Evolutionary conservation across 2,329 filamentous ascomycete genomes (phyloP), one percentile per base, ranked within the genome.

Genomic region (Claviceps sp.): DNA sequence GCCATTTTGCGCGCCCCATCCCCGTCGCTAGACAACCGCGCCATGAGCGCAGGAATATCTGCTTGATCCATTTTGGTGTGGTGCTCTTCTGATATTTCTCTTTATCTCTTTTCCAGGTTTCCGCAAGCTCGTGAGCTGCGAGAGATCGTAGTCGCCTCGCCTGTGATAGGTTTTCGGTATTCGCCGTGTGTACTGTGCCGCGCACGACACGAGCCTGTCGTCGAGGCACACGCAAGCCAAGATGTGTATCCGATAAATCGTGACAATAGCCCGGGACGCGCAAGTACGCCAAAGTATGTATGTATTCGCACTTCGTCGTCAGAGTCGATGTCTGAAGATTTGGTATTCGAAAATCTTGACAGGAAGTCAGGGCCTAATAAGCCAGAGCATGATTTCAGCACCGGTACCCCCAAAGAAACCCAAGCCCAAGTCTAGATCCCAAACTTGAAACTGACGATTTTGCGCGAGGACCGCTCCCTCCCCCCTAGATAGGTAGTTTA

Each of bases 1-100:
- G 93, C 93, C 88, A 97, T 96, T 70, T 98, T 98, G 63, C 90
- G 88, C 59, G 88, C 84, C 52, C 88, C 90, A 75, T 98, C 93
- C 70, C 95, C 80, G 60, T 83, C 78, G 69, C 80, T 83, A 42
- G 77, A 73, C 55, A 84, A 72, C 58, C 80, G 79, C 70, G 78
- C 72, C 59, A 84, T 72, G 59, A 84, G 75, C 65, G 77, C 76
- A 47, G 80, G 80, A 59, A 84, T 80, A 59, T 83, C 80, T 60
- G 78, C 78, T 69, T 83, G 80, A 62, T 84, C 80, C 80, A 84
- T 80, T 56, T 29, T 20, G 8, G 13, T 1, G 56, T 13, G 8
- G 13, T 1, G 56, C 6, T 22, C 16, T 37, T 22, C 4, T 29
- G 13, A 7, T 17, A 7, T 16, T 17, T 34, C 7, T 34, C 34